These are phyloP conservation scores for Kodamaea hsintzibuensis DNA, from an alignment of 805 yeast genomes.

Conservation along the genomic window DNA sequence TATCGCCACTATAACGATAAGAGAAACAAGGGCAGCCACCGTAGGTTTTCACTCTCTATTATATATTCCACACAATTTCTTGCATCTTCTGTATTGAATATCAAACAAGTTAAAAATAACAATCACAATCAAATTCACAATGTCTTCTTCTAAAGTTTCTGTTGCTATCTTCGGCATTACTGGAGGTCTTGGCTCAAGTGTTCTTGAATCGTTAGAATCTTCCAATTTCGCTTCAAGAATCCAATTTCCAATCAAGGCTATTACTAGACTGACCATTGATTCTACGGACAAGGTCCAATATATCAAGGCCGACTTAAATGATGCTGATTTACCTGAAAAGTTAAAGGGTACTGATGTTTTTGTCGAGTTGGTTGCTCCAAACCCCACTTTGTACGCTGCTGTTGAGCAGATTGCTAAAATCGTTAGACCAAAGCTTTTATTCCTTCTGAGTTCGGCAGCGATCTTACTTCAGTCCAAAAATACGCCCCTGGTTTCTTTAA, in stretches of 20 bases:
- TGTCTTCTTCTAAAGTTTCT: background rate
- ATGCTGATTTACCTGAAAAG: conserved; percentile 29
- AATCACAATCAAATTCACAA: background rate
- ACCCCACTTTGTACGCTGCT: conserved; percentile 28
- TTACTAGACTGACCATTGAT: conserved; percentile 43
- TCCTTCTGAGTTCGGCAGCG: conserved; percentile 62
- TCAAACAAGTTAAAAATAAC: background rate
- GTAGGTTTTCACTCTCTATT: too few species aligned
- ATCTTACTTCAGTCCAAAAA: conserved; percentile 27
- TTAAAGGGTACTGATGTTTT: conserved; percentile 52
- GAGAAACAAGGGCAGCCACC: too few species aligned
- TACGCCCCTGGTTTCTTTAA: conserved; percentile 35
- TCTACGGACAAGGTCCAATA: conserved; percentile 40
- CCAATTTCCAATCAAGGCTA: conserved; percentile 44
- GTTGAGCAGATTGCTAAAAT: conserved; percentile 39
- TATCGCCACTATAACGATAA: too few species aligned
- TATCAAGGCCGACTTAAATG: conserved; percentile 30
- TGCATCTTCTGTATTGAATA: background rate
- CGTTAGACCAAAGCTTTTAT: conserved; percentile 51
- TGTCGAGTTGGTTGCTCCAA: conserved; percentile 42
- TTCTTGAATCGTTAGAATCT: conserved; percentile 45
- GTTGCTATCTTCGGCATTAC: conserved; percentile 54
- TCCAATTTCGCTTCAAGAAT: conserved; percentile 43
- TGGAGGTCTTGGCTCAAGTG: conserved; percentile 53
- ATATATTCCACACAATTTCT: background rate